These are phyloP conservation scores for Trebouxiophyceae sp. DNA, from an alignment of 163 green algal genomes.

Conservation along the genomic window DNA sequence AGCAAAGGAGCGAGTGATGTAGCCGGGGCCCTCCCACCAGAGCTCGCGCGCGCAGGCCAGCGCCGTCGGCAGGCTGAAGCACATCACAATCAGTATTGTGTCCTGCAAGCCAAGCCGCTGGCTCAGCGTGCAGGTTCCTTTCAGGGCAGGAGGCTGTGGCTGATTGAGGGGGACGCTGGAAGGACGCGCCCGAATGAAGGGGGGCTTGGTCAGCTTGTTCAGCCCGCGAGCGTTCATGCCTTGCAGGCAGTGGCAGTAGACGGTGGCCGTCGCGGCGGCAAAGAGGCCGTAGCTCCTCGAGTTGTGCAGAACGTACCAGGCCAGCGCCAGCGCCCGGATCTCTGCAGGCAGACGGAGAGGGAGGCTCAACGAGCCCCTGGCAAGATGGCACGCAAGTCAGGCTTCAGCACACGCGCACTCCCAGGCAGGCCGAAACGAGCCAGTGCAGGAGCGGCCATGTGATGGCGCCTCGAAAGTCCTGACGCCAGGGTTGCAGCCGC, in stretches of 20 bases:
- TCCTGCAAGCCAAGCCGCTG: not conserved
- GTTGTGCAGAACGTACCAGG: no score
- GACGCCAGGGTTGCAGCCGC: no score
- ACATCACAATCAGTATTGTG: not conserved
- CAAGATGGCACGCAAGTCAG: not conserved
- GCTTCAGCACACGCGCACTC: not conserved
- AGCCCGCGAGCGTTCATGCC: not conserved
- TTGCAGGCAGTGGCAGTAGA: no score
- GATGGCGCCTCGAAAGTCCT: no score
- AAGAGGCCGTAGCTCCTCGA: no score
- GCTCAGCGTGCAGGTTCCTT: no score
- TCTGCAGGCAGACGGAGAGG: not conserved
- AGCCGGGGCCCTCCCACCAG: not conserved
- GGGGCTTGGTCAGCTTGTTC: slow-evolving; percentile 3
- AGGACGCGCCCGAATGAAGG: not conserved
- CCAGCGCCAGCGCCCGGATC: not conserved
- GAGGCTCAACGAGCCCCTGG: not conserved
- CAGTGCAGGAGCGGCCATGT: no score
- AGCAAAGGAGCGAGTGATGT: not conserved
- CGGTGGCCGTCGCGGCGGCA: no score
- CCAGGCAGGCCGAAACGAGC: not conserved
- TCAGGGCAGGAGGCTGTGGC: not conserved
- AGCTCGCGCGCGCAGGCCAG: no score
- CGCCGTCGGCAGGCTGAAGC: not conserved
- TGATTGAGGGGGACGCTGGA: not conserved